phyloP scores from a whole-genome alignment of 2,329 filamentous ascomycete species.

The Arthroderma uncinatum region DNA sequence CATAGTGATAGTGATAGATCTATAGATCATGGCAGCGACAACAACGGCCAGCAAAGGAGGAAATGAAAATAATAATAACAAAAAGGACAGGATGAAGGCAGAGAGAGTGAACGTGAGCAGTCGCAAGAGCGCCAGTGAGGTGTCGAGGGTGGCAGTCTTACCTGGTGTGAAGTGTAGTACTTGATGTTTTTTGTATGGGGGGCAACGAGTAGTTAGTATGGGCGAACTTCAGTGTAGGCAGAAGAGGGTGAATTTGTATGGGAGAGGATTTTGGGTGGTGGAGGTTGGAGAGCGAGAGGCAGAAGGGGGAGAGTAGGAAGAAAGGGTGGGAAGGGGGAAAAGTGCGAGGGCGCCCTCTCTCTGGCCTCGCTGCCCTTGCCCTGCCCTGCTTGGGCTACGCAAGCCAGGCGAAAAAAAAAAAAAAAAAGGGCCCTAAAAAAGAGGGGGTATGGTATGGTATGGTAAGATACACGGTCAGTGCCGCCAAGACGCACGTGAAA shows the following conservation, averaged over 20 bases:
- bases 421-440: too few species aligned
- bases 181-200: conserved; percentile 17
- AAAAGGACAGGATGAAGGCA: too few species aligned
- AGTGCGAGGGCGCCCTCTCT: not conserved
- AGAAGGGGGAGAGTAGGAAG: conserved; percentile 15
- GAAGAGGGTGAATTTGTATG: conserved; percentile 24
- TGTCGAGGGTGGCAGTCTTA: not conserved
- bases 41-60: too few species aligned
- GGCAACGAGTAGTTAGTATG: conserved; percentile 17
- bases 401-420: not conserved
- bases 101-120: conserved; percentile 11
- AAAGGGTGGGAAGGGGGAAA: not conserved
- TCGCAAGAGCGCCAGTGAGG: not conserved
- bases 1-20: not conserved
- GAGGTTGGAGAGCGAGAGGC: conserved; percentile 20
- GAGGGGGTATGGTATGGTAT: not conserved
- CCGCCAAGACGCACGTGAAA: not conserved
- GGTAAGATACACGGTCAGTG: not conserved
- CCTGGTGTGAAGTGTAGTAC: conserved; percentile 25
- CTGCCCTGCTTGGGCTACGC: not conserved
- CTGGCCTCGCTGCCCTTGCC: not conserved
- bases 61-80: too few species aligned
- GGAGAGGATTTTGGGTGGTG: conserved; percentile 22
- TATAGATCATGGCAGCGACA: too few species aligned
- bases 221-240: not conserved